phyloP scores from a whole-genome alignment of 108 stramenopile genomes.

The Nitzschia palea region DNA sequence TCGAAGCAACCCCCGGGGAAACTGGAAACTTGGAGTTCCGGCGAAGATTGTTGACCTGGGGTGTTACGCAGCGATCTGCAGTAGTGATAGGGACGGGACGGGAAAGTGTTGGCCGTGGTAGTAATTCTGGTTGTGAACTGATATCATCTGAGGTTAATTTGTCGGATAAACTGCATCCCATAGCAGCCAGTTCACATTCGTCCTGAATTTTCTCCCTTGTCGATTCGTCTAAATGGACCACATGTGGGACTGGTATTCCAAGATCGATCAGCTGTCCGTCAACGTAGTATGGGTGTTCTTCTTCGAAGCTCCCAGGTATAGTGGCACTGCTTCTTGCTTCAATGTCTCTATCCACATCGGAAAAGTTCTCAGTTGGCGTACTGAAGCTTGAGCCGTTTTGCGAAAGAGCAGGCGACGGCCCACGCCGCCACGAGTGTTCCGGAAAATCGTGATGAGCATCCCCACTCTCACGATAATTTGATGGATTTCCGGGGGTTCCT shows the following conservation, averaged over 20 bases:
- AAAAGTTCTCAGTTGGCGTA: constrained; percentile 1
- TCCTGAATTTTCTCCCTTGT: background rate
- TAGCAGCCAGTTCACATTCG: background rate
- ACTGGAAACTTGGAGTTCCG: background rate
- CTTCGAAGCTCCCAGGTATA: background rate
- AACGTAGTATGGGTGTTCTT: background rate
- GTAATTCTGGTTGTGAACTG: background rate
- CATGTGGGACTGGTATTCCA: background rate
- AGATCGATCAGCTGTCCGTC: background rate
- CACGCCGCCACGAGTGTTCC: too few species aligned
- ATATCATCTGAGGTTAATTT: background rate
- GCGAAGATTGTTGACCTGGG: background rate
- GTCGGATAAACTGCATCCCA: background rate
- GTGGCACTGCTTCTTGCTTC: background rate
- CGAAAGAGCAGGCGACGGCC: too few species aligned
- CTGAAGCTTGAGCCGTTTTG: background rate
- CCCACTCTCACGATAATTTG: background rate
- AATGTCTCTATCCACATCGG: background rate
- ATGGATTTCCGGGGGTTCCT: background rate
- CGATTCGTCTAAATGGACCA: background rate
- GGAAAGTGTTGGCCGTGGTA: background rate
- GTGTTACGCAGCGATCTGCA: constrained; percentile 1
- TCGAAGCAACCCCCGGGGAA: background rate
- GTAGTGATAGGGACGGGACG: background rate
- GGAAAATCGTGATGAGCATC: background rate